Evolutionary conservation across 2,329 filamentous ascomycete species (phyloP), one percentile per base, ranked within the genome.

Genomic region (Botrytis aclada): DNA sequence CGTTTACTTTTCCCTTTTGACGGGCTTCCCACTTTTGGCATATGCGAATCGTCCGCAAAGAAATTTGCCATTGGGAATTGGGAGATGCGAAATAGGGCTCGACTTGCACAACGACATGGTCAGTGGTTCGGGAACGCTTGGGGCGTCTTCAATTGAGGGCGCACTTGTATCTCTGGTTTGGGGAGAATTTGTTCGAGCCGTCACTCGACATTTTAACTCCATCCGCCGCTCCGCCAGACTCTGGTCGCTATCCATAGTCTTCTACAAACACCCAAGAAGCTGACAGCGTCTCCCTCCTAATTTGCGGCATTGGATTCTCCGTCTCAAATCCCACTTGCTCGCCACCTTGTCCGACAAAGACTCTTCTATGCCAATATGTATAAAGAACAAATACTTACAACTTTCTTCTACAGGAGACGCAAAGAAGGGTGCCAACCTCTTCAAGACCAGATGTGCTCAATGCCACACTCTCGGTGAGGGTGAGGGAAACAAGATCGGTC

Each of bases 391-490:
- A 37, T 3, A 29, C 43, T 69, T 43, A 61, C 41, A 54, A n/a
- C 16, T 61, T 39, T 29, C n/a, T 39, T 32, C 29, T 25, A 51
- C 43, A 97, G 95, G 94, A 88, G 94, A 98, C 85, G 82, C 88
- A 82, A 94, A 95, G 88, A 98, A 98, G 92, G 95, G 95, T 89
- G 95, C 94, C 86, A 93, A 92, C 88, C 93, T 98, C 84, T 98
- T 98, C 94, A 97, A 98, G 91, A 98, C 95, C 80, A 92, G 96
- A 84, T 99, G 96, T 88, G 93, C 93, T 79, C 94, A 98, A 88
- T 99, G 96, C 93, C 96, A 99, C 89, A 98, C 93, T 85, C 88
- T 97, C 84, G 94, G 97, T 86, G 88, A 88, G 77, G 92, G 88
- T 81, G 96, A 95, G 86, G 90, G 90, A 86, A 97, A 98, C 94